Base-by-base conservation (phyloP, 495 filamentous ascomycete genomes). In the Penicillium canariense region DNA sequence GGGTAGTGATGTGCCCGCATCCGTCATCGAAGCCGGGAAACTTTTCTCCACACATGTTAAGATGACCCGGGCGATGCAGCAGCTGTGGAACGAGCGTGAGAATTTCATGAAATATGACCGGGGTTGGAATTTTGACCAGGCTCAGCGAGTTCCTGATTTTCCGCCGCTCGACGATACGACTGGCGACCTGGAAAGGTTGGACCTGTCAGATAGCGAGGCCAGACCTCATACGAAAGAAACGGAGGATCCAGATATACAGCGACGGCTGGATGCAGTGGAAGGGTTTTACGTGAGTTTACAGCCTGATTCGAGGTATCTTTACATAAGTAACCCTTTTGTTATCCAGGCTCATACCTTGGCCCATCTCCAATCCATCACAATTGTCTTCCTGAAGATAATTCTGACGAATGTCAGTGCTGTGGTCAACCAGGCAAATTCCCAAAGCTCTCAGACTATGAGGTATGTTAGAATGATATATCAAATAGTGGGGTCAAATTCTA, bases 11-110 rank as follows among this genome's bases (percentile, higher is more conserved):
- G 87, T 98, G 5, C 91, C 91, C 28, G 86, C 87, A 15, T 95
- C 90, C 10, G 97, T 98, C 51, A 80, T 96, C 15, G 94, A 98
- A 68, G 94, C 95, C n/a, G 94, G 94, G 6, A 87, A 89, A 56
- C 76, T 98, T 2, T 98, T 98, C 65, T 88, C 91, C 3, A 87
- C 80, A 36, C 81, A 95, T 47, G 91, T 96, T 61, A 81, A 92
- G 55, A 96, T 92, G 80, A 93, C 90, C 0, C 76, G 95, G 48
- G 89, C 90, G 1, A 94, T 94, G 77, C 83, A 86, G 45, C 95
- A 98, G 69, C 75, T 98, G 30, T 98, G 94, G 94, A 85, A 95
- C 59, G 93, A 96, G 68, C 80, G 93, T 34, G 91, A 96, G 63
- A 81, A 79, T 36, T 97, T 92, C 56, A 87, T 96, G 72, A 91